A percentile compares a stretch with the other conserved stretches of the same genome.
phyloP scores from a whole-genome alignment of 2,329 filamentous ascomycete genomes.

The Leptographium galeiforme region DNA sequence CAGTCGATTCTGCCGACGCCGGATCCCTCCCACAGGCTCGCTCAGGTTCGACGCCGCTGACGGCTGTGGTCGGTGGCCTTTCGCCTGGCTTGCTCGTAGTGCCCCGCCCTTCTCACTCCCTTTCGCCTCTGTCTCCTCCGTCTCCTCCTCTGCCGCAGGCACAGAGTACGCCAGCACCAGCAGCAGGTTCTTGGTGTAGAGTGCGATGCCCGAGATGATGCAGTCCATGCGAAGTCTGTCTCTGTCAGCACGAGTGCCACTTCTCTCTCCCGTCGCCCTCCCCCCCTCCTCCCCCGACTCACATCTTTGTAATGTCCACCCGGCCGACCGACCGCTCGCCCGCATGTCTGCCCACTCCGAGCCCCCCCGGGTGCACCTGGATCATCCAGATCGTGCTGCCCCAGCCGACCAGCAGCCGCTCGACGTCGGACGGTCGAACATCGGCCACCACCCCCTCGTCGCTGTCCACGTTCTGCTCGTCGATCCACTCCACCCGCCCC shows the following conservation, averaged over 20 bases:
- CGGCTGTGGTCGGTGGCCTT: slow-evolving; percentile 26
- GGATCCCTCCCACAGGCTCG: slow-evolving; percentile 51
- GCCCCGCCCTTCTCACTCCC: neutral
- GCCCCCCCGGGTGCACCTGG: slow-evolving; percentile 68
- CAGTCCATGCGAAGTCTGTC: slow-evolving; percentile 82
- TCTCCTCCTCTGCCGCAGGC: slow-evolving; percentile 54
- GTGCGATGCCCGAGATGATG: slow-evolving; percentile 89
- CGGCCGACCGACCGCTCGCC: slow-evolving; percentile 62
- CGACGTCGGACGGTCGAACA: slow-evolving; percentile 25
- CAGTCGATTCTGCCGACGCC: slow-evolving; percentile 62
- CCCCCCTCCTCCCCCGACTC: slow-evolving; percentile 24
- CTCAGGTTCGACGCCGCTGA: slow-evolving; percentile 38
- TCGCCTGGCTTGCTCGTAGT: slow-evolving; percentile 1
- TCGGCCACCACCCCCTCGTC: slow-evolving; percentile 42
- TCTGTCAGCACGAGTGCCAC: neutral
- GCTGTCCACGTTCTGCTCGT: slow-evolving; percentile 63
- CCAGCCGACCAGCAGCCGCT: slow-evolving; percentile 88
- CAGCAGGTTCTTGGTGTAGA: slow-evolving; percentile 87
- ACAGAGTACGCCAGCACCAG: slow-evolving; percentile 84
- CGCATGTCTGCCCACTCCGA: slow-evolving; percentile 50
- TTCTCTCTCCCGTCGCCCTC: neutral
- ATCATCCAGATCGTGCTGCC: slow-evolving; percentile 94
- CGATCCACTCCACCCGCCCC: slow-evolving; percentile 82
- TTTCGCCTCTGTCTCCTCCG: slow-evolving; percentile 22
- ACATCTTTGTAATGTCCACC: slow-evolving; percentile 89